These are phyloP conservation scores for Cryptococcus sp. DNA, from an alignment of 1,284 basidiomycete genomes.

Conservation along the genomic window DNA sequence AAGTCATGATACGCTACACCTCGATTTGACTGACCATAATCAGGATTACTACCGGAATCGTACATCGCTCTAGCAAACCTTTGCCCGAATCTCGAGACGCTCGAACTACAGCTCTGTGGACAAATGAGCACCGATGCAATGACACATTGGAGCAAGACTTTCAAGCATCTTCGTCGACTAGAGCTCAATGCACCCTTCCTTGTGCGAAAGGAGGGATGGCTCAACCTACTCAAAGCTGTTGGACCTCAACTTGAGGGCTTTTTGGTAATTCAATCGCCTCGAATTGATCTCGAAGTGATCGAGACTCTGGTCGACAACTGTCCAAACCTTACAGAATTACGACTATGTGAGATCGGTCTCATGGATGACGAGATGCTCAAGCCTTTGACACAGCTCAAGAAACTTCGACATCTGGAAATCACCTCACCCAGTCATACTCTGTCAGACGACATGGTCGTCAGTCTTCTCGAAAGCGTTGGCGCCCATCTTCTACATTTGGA, in stretches of 20 bases:
- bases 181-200: slow-evolving; percentile 88
- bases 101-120: slow-evolving; percentile 84
- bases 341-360: slow-evolving; percentile 73
- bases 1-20: slow-evolving; percentile 35
- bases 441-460: slow-evolving; percentile 58
- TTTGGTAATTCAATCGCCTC: slow-evolving; percentile 77
- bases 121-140: slow-evolving; percentile 70
- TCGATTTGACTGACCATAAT: not conserved
- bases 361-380: slow-evolving; percentile 63
- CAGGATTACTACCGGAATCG: slow-evolving; percentile 65
- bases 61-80: slow-evolving; percentile 66
- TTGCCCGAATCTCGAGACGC: slow-evolving; percentile 70
- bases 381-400: slow-evolving; percentile 50
- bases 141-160: slow-evolving; percentile 58
- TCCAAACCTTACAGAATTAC: slow-evolving; percentile 61
- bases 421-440: slow-evolving; percentile 43
- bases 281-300: slow-evolving; percentile 74
- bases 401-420: slow-evolving; percentile 36
- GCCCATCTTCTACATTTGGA: slow-evolving; percentile 56
- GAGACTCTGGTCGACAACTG: slow-evolving; percentile 62
- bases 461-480: slow-evolving; percentile 57
- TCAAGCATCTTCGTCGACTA: slow-evolving; percentile 64
- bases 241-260: slow-evolving; percentile 64
- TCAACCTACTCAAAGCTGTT: slow-evolving; percentile 64
- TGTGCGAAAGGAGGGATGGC: slow-evolving; percentile 71